Conservation (phyloP, 305 asterid species). For the Fraxinus greggii region DNA sequence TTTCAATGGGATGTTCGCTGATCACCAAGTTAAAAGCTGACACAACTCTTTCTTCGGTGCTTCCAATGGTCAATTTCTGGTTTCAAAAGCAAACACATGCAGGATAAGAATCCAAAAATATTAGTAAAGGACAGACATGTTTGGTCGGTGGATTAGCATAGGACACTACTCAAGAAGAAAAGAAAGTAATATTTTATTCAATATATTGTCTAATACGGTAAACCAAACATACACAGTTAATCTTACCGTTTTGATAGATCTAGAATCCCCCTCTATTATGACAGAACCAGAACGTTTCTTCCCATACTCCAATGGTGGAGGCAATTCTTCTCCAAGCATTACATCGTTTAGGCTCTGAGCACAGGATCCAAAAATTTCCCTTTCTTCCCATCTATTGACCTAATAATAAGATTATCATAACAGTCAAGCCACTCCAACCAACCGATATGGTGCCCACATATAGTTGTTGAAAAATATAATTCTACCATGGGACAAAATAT, state of each 20-base stretch:
- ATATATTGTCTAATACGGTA: neutral
- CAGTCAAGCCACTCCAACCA: constrained; percentile 21
- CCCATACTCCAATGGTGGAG: constrained; percentile 66
- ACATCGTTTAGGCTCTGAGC: constrained; percentile 60
- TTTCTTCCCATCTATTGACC: constrained; percentile 90
- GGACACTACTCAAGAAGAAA: neutral
- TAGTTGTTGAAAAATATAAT: neutral
- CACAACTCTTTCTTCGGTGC: constrained; percentile 73
- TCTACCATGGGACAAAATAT: neutral
- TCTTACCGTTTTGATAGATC: constrained; percentile 74
- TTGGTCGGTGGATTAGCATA: neutral
- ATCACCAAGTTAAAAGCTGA: constrained; percentile 72
- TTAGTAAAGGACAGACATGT: neutral
- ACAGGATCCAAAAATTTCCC: constrained; percentile 81
- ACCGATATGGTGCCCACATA: neutral
- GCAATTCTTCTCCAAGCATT: constrained; percentile 72
- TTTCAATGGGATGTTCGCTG: constrained; percentile 59
- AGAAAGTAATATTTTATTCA: neutral
- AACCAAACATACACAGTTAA: neutral
- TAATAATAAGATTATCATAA: constrained; percentile 27
- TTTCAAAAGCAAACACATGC: constrained; percentile 25
- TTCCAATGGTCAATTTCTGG: constrained; percentile 86
- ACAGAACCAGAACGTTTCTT: constrained; percentile 77
- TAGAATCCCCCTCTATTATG: constrained; percentile 73
- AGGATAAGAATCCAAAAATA: constrained; percentile 10